Evolutionary conservation across 192 early-diverging fungal species (phyloP).

Genomic region (Helicostylum pulchrum): DNA sequence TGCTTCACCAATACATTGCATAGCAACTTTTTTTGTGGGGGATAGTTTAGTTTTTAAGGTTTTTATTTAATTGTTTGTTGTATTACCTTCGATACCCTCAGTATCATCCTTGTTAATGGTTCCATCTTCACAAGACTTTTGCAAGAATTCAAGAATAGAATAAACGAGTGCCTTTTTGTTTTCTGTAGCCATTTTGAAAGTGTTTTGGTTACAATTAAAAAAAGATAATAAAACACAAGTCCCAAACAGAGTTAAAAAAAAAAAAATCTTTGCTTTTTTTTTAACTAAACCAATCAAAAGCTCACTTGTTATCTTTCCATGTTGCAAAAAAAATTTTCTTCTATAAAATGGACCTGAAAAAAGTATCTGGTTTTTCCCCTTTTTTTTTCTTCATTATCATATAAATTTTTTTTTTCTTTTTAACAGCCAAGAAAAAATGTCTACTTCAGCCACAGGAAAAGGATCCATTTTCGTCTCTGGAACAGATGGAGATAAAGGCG

Average conservation of each 20-base stretch:
- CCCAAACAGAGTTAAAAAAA: constrained; percentile 1
- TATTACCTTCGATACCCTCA: constrained; percentile 76
- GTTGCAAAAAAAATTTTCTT: not conserved
- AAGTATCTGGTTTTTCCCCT: not conserved
- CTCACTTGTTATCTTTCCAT: too few relatives aligned
- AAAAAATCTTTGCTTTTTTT: too few relatives aligned
- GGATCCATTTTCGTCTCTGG: constrained; percentile 40
- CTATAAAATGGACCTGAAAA: not conserved
- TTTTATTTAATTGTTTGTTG: not conserved
- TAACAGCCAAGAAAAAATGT: constrained; percentile 4
- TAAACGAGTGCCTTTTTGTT: constrained; percentile 74
- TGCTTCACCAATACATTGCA: constrained; percentile 93
- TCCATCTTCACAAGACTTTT: constrained; percentile 60
- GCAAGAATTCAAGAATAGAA: constrained; percentile 82
- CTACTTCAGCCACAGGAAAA: constrained; percentile 18
- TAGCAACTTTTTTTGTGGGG: constrained; percentile 60
- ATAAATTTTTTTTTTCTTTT: not conserved
- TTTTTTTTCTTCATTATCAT: not conserved
- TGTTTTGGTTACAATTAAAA: not conserved
- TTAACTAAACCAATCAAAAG: too few relatives aligned
- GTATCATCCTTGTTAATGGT: constrained; percentile 72
- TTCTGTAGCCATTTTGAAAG: constrained; percentile 39
- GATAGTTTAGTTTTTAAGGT: not conserved
- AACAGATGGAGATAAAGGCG: constrained; percentile 39
- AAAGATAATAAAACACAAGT: constrained; percentile 1